Evolutionary conservation across 768 basidiomycete species (phyloP).

Genomic region (Amanita jacksonii): DNA sequence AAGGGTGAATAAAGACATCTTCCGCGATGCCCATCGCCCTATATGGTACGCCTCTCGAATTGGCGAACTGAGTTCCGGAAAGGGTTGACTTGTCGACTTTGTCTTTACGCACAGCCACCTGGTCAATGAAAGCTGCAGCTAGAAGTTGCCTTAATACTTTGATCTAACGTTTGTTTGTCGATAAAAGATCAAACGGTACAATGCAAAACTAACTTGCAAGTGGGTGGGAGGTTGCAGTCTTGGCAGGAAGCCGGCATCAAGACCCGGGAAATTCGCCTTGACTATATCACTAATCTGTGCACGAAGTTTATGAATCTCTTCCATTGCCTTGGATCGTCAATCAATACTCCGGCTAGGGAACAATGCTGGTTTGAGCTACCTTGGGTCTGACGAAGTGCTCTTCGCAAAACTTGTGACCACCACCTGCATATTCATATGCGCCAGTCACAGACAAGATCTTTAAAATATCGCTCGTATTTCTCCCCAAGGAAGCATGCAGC

Average conservation of each 20-base stretch:
- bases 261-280: conserved; percentile 60
- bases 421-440: conserved; percentile 89
- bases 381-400: conserved; percentile 88
- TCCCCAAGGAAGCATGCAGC: conserved; percentile 75
- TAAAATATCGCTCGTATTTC: conserved; percentile 77
- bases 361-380: conserved; percentile 34
- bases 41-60: conserved; percentile 76
- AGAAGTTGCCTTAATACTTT: conserved; percentile 86
- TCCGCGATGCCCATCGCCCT: conserved; percentile 69
- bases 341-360: neutral
- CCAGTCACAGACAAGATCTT: conserved; percentile 89
- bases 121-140: conserved; percentile 88
- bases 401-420: conserved; percentile 69
- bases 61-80: conserved; percentile 60
- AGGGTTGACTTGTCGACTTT: conserved; percentile 48
- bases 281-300: conserved; percentile 85
- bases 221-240: conserved; percentile 70
- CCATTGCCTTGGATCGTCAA: conserved; percentile 62
- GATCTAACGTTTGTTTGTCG: conserved; percentile 38
- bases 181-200: neutral
- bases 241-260: conserved; percentile 48
- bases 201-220: conserved; percentile 47
- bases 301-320: conserved; percentile 94
- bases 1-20: conserved; percentile 89
- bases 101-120: conserved; percentile 89